phyloP scores from a whole-genome alignment of 2,329 filamentous ascomycete genomes.

The Claviceps maximensis region DNA sequence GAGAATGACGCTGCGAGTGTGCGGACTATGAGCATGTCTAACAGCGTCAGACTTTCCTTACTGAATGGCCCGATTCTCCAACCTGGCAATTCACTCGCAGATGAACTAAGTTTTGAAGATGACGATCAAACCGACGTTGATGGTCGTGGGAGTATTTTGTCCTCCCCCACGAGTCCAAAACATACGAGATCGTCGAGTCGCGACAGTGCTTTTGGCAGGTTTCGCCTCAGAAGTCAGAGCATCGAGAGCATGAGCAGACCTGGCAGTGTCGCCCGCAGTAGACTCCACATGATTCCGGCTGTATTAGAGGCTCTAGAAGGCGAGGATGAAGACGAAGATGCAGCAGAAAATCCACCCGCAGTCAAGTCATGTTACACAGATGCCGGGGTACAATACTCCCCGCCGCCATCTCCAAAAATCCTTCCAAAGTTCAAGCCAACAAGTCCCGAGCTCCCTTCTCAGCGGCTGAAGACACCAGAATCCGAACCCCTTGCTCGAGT shows the following conservation, averaged over 20 bases:
- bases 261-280: conserved; percentile 40
- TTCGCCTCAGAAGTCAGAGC: conserved; percentile 44
- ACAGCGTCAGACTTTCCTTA: conserved; percentile 61
- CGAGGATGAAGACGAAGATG: conserved; percentile 40
- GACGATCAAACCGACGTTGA: conserved; percentile 58
- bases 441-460: conserved; percentile 24
- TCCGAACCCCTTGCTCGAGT: conserved; percentile 28
- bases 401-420: conserved; percentile 58
- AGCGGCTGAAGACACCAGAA: conserved; percentile 27
- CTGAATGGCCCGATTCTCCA: conserved; percentile 43
- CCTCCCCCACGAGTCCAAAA: conserved; percentile 27
- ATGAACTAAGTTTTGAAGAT: conserved; percentile 80
- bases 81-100: conserved; percentile 67
- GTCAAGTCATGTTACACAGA: conserved; percentile 51
- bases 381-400: conserved; percentile 70
- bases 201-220: conserved; percentile 36
- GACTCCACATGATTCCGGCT: conserved; percentile 37
- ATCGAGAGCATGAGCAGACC: conserved; percentile 43
- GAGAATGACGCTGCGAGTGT: conserved; percentile 64
- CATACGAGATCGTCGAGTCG: conserved; percentile 44
- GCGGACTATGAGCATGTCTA: conserved; percentile 56
- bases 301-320: conserved; percentile 44
- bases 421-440: conserved; percentile 25
- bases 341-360: conserved; percentile 15
- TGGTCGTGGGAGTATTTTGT: conserved; percentile 49